A percentile compares a stretch with the other conserved stretches of the same genome.
Conservation (phyloP, 1,284 basidiomycete species). For the Trichosporon asahii region DNA sequence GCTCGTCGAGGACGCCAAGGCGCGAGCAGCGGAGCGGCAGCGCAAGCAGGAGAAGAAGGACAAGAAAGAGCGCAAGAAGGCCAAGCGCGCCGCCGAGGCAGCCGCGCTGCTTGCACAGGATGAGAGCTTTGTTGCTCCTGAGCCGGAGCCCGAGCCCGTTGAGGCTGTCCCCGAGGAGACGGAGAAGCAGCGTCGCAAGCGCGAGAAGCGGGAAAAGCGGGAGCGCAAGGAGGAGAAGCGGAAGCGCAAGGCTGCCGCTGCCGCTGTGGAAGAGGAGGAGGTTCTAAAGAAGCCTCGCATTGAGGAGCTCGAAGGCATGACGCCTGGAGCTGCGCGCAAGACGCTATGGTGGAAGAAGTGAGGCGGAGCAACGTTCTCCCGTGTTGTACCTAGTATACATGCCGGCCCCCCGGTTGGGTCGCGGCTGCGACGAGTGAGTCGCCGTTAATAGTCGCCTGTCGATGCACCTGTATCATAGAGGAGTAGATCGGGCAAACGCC, state of each 20-base stretch:
- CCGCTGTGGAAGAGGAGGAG: neutral
- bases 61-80: neutral
- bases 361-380: neutral
- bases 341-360: constrained; percentile 6
- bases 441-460: neutral
- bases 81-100: neutral
- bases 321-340: neutral
- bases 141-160: neutral
- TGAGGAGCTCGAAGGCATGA: neutral
- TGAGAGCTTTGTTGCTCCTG: neutral
- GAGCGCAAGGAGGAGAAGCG: constrained; percentile 2
- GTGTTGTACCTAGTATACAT: neutral
- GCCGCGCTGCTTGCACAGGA: neutral
- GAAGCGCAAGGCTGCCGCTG: neutral
- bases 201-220: neutral
- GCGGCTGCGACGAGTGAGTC: no score
- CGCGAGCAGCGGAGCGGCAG: neutral
- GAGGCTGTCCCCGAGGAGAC: constrained; percentile 1
- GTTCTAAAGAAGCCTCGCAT: neutral
- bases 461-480: neutral
- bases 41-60: neutral
- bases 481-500: neutral
- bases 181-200: constrained; percentile 8
- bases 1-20: neutral
- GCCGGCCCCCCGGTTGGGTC: neutral